These are phyloP conservation scores for Phoma sp. DNA, from an alignment of 2,329 filamentous ascomycete genomes.

Conservation along the genomic window DNA sequence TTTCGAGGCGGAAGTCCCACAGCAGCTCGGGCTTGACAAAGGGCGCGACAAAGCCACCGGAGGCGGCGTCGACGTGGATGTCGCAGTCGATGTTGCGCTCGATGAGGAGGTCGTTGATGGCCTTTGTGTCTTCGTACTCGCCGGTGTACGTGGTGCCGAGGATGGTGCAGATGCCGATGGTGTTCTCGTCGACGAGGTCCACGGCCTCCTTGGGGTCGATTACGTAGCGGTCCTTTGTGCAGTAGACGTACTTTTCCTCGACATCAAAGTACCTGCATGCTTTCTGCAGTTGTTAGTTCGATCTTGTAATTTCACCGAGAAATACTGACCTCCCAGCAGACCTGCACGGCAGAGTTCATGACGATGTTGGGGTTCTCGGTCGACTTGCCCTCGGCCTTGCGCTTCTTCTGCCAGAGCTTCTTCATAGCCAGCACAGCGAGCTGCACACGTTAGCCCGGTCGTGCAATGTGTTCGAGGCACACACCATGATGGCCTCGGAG, in stretches of 20 bases:
- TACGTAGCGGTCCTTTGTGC: constrained; percentile 65
- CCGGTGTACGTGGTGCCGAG: constrained; percentile 94
- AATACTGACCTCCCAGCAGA: constrained; percentile 78
- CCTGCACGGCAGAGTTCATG: constrained; percentile 96
- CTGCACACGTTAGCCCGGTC: constrained; percentile 37
- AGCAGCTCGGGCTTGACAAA: constrained; percentile 83
- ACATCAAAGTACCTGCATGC: constrained; percentile 82
- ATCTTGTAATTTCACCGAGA: too few species aligned
- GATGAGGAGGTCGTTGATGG: constrained; percentile 84
- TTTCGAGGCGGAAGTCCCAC: constrained; percentile 91
- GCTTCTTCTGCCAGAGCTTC: constrained; percentile 88
- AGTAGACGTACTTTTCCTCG: constrained; percentile 81
- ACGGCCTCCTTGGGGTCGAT: constrained; percentile 69
- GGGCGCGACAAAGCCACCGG: constrained; percentile 89
- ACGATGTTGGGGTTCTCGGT: constrained; percentile 84
- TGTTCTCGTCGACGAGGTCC: constrained; percentile 70
- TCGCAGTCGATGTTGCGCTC: constrained; percentile 77
- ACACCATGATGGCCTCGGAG: constrained; percentile 74
- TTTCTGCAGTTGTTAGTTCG: constrained; percentile 58
- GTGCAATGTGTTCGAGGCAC: neutral
- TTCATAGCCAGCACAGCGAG: constrained; percentile 89
- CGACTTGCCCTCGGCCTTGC: constrained; percentile 81
- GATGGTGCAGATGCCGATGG: constrained; percentile 89
- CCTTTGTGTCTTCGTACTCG: constrained; percentile 90
- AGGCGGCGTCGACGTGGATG: constrained; percentile 93